Percentiles rank a stretch among this genome's conserved stretches.
phyloP scores from a whole-genome alignment of 2,329 filamentous ascomycete species.

The Pyrenochaeta sp. region DNA sequence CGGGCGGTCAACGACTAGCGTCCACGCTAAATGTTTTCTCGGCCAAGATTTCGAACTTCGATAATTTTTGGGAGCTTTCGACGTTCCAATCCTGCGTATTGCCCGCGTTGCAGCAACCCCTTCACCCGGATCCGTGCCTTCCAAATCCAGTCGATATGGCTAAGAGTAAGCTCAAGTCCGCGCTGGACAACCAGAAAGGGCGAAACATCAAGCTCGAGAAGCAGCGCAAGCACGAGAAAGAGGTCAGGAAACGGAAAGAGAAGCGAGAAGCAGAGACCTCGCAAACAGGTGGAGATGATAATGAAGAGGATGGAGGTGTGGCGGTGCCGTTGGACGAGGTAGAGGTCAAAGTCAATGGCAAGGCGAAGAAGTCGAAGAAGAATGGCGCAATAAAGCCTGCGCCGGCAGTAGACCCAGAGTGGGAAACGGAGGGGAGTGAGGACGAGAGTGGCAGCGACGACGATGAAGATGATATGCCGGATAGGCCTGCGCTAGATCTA shows the following conservation, averaged over 20 bases:
- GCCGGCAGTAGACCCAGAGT: conserved; percentile 37
- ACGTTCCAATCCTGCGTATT: conserved; percentile 17
- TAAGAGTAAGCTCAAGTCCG: conserved; percentile 64
- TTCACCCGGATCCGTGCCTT: background rate
- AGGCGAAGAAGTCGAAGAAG: conserved; percentile 43
- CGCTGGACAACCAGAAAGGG: conserved; percentile 66
- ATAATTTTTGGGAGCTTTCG: conserved; percentile 39
- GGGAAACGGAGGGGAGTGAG: conserved; percentile 45
- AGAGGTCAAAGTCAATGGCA: conserved; percentile 38
- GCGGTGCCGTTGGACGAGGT: conserved; percentile 39
- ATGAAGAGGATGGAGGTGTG: conserved; percentile 40
- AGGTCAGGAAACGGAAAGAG: conserved; percentile 16
- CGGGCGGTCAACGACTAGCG: conserved; percentile 43
- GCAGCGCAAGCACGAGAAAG: conserved; percentile 46
- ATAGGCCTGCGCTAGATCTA: conserved; percentile 34
- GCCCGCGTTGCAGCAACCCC: background rate
- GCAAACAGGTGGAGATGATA: conserved; percentile 21
- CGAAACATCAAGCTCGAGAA: conserved; percentile 79
- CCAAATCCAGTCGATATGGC: conserved; percentile 42
- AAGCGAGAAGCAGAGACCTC: conserved; percentile 6
- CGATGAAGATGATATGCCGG: conserved; percentile 41
- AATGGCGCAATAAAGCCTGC: conserved; percentile 39
- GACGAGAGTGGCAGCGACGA: conserved; percentile 51
- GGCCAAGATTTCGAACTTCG: conserved; percentile 47
- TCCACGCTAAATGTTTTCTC: conserved; percentile 37